Evolutionary conservation across 495 filamentous ascomycete species (phyloP).

Genomic region (Neohortaea acidophila): DNA sequence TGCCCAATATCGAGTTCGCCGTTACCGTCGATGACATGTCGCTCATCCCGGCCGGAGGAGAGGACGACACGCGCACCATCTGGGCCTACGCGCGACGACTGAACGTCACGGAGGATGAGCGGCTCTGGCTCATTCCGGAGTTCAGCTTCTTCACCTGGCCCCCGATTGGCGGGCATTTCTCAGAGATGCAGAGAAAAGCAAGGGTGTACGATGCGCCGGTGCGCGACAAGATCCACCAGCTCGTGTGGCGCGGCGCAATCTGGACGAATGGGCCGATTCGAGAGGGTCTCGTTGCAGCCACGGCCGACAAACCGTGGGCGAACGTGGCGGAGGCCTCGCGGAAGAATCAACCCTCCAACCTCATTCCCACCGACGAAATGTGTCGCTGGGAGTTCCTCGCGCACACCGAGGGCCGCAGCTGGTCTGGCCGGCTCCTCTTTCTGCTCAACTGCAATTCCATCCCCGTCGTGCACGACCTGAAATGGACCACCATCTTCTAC

Average conservation of each 20-base stretch:
- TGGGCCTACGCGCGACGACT: conserved; percentile 37
- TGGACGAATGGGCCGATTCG: conserved; percentile 29
- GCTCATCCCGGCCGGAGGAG: conserved; percentile 21
- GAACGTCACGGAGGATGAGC: conserved; percentile 24
- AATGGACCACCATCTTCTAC: conserved; percentile 32
- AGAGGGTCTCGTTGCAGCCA: conserved; percentile 32
- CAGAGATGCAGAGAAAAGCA: conserved; percentile 36
- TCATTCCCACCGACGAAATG: conserved; percentile 38
- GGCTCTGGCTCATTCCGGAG: conserved; percentile 61
- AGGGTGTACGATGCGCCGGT: conserved; percentile 20
- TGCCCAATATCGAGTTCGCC: conserved; percentile 50
- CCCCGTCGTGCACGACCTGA: conserved; percentile 34
- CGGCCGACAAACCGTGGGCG: conserved; percentile 35
- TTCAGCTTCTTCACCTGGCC: conserved; percentile 68
- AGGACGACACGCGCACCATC: conserved; percentile 19
- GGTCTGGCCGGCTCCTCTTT: conserved; percentile 45
- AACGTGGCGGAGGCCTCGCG: conserved; percentile 38
- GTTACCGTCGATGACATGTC: conserved; percentile 40
- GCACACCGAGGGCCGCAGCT: conserved; percentile 38
- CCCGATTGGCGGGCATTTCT: conserved; percentile 42
- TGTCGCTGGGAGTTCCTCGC: conserved; percentile 45
- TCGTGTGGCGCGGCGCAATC: conserved; percentile 51
- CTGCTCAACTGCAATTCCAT: conserved; percentile 46
- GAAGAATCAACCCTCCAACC: conserved; percentile 14
- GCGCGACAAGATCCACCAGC: conserved; percentile 44